phyloP scores from a whole-genome alignment of 1,284 basidiomycete species.

The Ustilago nuda region DNA sequence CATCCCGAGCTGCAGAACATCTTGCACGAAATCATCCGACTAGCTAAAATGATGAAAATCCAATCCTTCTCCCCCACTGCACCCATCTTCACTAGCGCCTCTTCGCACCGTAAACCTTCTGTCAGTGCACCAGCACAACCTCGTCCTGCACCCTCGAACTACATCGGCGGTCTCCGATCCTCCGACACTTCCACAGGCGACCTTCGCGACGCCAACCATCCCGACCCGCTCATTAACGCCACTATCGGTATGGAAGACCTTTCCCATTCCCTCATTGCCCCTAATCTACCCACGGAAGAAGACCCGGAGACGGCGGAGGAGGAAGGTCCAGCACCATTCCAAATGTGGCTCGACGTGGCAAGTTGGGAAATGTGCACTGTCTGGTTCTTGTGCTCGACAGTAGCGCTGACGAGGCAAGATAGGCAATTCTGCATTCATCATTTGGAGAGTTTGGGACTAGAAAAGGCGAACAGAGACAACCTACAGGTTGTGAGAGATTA shows the following conservation, averaged over 20 bases:
- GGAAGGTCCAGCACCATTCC: conserved; percentile 23
- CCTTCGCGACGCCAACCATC: conserved; percentile 26
- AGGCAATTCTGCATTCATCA: conserved; percentile 45
- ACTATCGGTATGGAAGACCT: conserved; percentile 7
- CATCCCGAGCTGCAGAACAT: conserved; percentile 43
- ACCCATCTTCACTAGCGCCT: not conserved
- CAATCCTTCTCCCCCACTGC: conserved; percentile 28
- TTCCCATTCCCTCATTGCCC: not conserved
- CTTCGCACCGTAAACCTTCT: not conserved
- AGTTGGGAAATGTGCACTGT: conserved; percentile 59
- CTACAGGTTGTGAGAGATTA: conserved; percentile 45
- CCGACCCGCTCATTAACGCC: conserved; percentile 27
- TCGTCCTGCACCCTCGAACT: conserved; percentile 19
- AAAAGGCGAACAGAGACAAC: conserved; percentile 51
- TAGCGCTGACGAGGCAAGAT: conserved; percentile 40
- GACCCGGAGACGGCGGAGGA: not conserved
- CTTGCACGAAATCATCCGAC: conserved; percentile 49
- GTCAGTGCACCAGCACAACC: not conserved
- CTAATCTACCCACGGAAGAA: not conserved
- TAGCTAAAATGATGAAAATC: conserved; percentile 46
- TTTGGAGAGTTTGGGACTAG: conserved; percentile 48
- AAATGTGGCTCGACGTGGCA: conserved; percentile 50
- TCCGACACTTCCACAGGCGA: conserved; percentile 9
- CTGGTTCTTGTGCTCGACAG: conserved; percentile 53
- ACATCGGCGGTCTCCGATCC: conserved; percentile 32